phyloP scores from a whole-genome alignment of 129 eudicot genomes.

The Flaveria robusta region DNA sequence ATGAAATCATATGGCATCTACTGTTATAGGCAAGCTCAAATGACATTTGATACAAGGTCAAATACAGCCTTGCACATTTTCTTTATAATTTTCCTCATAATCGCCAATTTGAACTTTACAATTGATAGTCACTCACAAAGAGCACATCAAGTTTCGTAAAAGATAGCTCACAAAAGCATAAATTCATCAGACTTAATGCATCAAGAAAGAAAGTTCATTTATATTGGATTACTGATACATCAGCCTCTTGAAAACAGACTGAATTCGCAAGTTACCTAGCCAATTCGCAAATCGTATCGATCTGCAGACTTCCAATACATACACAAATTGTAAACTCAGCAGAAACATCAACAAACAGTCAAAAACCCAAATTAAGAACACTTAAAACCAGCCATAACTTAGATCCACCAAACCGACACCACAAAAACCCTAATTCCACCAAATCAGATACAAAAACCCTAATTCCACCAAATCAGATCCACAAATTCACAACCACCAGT shows the following conservation, averaged over 20 bases:
- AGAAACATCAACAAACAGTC: conserved; percentile 19
- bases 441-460: conserved; percentile 19
- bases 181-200: neutral
- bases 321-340: neutral
- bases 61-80: neutral
- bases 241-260: neutral
- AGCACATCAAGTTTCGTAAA: neutral
- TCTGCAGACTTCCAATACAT: neutral
- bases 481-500: conserved; percentile 6
- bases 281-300: neutral
- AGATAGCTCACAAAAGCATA: neutral
- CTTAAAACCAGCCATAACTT: neutral
- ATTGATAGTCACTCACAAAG: neutral
- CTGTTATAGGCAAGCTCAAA: neutral
- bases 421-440: conserved; percentile 26
- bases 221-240: too few relatives aligned
- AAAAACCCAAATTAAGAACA: neutral
- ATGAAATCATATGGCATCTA: neutral
- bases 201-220: too few relatives aligned
- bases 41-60: neutral
- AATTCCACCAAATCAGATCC: conserved; percentile 28
- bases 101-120: neutral
- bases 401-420: conserved; percentile 14
- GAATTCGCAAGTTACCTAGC: neutral
- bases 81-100: neutral